Evolutionary conservation across 179 eudicot genomes (phyloP), one percentile per base, ranked within the genome.

Genomic region (Corrigiola litoralis): DNA sequence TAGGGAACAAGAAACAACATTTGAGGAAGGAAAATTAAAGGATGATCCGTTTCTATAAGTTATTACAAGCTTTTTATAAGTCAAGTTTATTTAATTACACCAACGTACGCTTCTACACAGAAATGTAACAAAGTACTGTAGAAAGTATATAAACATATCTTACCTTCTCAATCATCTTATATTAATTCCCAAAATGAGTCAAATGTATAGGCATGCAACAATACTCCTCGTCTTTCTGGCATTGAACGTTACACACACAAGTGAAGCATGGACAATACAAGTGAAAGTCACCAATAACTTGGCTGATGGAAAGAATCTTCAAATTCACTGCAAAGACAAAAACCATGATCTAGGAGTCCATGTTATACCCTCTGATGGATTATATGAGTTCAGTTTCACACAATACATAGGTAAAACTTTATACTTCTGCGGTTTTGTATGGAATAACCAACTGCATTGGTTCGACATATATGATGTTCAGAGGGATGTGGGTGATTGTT

Each of bases 281-380:
- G 37, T 49, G 6, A 16, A 8, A 46, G 46, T 62, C 2, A 62
- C 40, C 0, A 62, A 62, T 29, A 46, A 21, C 4, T 45, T 62
- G 14, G 24, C 17, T 27, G 46, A 16, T 1, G n/a, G 28, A 23
- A 49, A 20, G 4, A 34, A 23, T 0, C 46, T 63, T 34, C 9
- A 12, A 33, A 4, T 63, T 32, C 67, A 63, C 21, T 63, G 67
- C 57, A 63, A 49, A 32, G 36, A 36, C 3, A 36, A 16, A 63
- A 5, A 63, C 3, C 14, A 13, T 4, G 67, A 63, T 63, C 38
- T 18, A 4, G 57, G 57, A 4, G 57, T 17, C 1, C 57, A 33
- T 20, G 14, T 0, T 9, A 20, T 63, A 3, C 31, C 46, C 11
- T 63, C 6, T 18, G 33, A 48, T 20, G 67, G 33, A 9, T 5